phyloP scores from a whole-genome alignment of 495 filamentous ascomycete species.

The Neohortaea acidophila region DNA sequence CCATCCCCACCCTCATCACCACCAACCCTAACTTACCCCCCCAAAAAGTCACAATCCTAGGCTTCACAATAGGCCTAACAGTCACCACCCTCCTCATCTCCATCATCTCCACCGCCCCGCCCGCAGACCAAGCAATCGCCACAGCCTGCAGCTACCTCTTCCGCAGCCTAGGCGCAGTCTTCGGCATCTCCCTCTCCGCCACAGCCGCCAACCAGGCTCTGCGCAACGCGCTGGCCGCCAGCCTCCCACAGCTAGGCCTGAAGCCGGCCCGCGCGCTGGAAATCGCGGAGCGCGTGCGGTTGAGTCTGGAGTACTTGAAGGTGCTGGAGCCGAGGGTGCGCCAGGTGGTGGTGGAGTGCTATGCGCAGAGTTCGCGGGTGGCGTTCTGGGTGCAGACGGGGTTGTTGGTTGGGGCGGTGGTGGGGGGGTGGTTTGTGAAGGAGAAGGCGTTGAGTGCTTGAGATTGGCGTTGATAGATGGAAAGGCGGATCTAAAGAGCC shows the following conservation, averaged over 20 bases:
- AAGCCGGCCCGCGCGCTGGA: constrained; percentile 42
- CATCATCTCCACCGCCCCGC: no score
- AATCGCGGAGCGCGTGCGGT: constrained; percentile 57
- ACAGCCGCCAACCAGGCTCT: constrained; percentile 62
- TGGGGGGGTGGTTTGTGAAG: no score
- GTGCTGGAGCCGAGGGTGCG: constrained; percentile 46
- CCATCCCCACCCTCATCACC: no score
- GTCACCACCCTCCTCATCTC: no score
- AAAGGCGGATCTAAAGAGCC: no score
- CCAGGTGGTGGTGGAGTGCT: constrained; percentile 51
- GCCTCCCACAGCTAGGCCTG: constrained; percentile 8
- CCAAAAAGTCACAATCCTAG: no score
- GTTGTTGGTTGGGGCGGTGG: constrained; percentile 21
- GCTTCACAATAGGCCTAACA: no score
- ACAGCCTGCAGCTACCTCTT: no score
- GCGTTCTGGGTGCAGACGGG: constrained; percentile 24
- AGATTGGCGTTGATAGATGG: no score
- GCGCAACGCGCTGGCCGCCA: constrained; percentile 36
- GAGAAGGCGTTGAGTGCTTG: no score
- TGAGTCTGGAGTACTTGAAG: constrained; percentile 58
- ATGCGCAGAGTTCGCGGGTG: constrained; percentile 32
- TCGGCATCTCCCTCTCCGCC: constrained; percentile 54
- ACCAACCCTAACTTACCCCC: no score
- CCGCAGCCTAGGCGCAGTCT: constrained; percentile 64
- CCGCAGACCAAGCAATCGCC: no score